Conservation (phyloP, 306 rosid genomes). For the apple (Malus domestica) region DNA sequence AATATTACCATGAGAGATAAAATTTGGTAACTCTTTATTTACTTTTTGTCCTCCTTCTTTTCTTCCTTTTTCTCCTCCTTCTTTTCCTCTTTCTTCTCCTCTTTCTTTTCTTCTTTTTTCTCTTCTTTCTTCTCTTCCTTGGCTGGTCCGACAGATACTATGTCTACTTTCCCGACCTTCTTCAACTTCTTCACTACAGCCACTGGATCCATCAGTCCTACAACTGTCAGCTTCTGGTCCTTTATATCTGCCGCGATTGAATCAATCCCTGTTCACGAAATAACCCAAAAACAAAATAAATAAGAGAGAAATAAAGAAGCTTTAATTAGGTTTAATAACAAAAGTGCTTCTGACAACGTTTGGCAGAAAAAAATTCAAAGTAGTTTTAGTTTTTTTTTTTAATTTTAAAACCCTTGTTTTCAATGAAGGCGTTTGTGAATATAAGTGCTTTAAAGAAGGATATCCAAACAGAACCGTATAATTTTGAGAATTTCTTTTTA, state of each 20-base stretch:
- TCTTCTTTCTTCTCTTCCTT: constrained; percentile 86
- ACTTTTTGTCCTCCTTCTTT: constrained; percentile 6
- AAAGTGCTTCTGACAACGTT: no score
- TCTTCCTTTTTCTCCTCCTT: constrained; percentile 5
- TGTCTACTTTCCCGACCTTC: constrained; percentile 81
- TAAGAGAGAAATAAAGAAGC: not conserved
- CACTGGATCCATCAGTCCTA: constrained; percentile 88
- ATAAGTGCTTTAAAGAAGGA: not conserved
- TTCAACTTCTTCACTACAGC: constrained; percentile 76
- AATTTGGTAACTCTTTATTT: not conserved
- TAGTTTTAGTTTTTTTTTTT: no score
- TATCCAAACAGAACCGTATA: no score
- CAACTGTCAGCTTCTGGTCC: constrained; percentile 77
- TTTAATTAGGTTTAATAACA: not conserved
- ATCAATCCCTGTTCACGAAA: constrained; percentile 60
- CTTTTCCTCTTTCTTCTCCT: constrained; percentile 42
- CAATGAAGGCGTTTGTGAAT: not conserved
- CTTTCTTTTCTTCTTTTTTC: constrained; percentile 55
- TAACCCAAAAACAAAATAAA: not conserved
- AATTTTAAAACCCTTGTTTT: no score
- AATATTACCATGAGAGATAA: not conserved
- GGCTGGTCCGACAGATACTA: constrained; percentile 80
- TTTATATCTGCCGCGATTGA: constrained; percentile 80
- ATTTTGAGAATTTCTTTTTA: not conserved
- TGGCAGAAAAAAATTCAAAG: no score